phyloP scores from a whole-genome alignment of 2,329 filamentous ascomycete genomes.

The Macrophomina pseudophaseolina region DNA sequence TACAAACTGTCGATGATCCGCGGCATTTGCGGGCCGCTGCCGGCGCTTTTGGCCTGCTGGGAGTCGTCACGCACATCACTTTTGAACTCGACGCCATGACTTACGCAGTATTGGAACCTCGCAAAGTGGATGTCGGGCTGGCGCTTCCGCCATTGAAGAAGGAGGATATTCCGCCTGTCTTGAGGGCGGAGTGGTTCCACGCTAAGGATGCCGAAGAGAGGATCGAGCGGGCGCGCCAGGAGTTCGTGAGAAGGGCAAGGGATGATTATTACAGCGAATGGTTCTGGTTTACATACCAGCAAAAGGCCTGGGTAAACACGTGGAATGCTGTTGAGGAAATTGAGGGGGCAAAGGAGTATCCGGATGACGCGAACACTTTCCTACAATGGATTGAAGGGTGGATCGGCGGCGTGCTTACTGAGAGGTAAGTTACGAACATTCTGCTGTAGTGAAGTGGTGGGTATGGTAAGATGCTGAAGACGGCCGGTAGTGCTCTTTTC shows the following conservation, averaged over 20 bases:
- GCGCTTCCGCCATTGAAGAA: conserved; percentile 52
- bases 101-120: conserved; percentile 53
- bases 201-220: conserved; percentile 39
- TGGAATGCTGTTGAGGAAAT: conserved; percentile 49
- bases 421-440: neutral
- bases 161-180: conserved; percentile 46
- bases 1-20: conserved; percentile 48
- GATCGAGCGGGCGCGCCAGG: conserved; percentile 40
- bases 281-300: conserved; percentile 58
- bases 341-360: conserved; percentile 45
- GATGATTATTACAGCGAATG: conserved; percentile 55
- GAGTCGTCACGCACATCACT: conserved; percentile 56
- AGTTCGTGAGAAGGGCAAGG: conserved; percentile 47
- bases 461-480: neutral
- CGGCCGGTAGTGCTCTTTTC: conserved; percentile 33
- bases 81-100: conserved; percentile 55
- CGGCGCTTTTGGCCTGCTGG: conserved; percentile 52
- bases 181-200: conserved; percentile 38
- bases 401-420: conserved; percentile 44
- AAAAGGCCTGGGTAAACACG: conserved; percentile 54
- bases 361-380: conserved; percentile 41
- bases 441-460: neutral
- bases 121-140: conserved; percentile 49
- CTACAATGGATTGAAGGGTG: conserved; percentile 47
- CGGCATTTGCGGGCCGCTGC: conserved; percentile 50